Percentiles rank a stretch among this genome's conserved stretches.
These are phyloP conservation scores for Diaporthe citri DNA, from an alignment of 2,329 filamentous ascomycete species.

Conservation along the genomic window DNA sequence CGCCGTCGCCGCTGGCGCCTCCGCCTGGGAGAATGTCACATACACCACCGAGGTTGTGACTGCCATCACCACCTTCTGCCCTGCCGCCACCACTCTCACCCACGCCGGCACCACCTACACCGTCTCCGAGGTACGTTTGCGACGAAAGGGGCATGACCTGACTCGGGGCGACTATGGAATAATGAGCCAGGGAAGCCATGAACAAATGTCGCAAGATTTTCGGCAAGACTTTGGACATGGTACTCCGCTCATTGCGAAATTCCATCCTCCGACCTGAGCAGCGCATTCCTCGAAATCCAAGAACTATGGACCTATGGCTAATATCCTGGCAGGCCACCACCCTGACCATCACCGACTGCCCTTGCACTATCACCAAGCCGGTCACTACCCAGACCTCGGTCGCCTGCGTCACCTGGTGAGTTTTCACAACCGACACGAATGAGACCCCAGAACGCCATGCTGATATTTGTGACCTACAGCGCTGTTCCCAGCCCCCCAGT, in stretches of 20 bases:
- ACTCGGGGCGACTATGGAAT: background rate
- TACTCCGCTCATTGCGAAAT: background rate
- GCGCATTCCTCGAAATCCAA: background rate
- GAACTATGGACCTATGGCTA: conserved; percentile 33
- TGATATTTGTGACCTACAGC: background rate
- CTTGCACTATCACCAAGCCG: conserved; percentile 75
- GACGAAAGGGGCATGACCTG: conserved; percentile 3
- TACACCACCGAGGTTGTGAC: conserved; percentile 77
- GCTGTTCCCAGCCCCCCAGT: conserved; percentile 40
- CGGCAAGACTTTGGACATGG: background rate
- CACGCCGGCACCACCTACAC: conserved; percentile 77
- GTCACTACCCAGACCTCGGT: conserved; percentile 65
- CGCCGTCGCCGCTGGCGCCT: conserved; percentile 63
- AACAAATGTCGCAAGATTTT: background rate
- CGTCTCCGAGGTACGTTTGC: conserved; percentile 68
- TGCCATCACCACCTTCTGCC: conserved; percentile 79
- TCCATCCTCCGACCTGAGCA: conserved; percentile 4
- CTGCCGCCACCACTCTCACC: conserved; percentile 72
- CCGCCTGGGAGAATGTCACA: conserved; percentile 60
- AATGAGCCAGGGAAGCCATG: conserved; percentile 25
- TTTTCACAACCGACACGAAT: background rate
- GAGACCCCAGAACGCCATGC: conserved; percentile 21
- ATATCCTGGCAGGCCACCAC: conserved; percentile 66
- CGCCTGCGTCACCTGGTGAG: conserved; percentile 67
- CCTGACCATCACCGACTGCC: conserved; percentile 79